Conservation (phyloP, 345 rosid genomes). For the Reutealis trisperma region DNA sequence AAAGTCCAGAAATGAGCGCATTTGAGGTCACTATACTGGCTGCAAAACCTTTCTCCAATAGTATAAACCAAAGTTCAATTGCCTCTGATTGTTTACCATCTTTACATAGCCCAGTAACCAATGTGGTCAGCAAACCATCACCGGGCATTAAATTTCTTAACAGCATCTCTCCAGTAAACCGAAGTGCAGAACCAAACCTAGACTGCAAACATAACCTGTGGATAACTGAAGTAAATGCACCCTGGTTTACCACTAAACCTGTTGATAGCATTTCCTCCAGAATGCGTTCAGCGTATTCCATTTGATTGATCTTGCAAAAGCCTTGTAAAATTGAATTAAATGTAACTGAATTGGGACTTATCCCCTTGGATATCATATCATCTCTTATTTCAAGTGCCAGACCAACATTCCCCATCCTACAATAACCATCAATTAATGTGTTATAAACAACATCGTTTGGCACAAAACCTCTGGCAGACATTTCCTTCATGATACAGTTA, state of each 20-base stretch:
- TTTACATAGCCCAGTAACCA: conserved; percentile 64
- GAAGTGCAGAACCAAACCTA: conserved; percentile 58
- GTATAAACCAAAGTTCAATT: conserved; percentile 56
- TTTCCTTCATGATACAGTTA: conserved; percentile 54
- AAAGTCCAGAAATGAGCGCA: conserved; percentile 76
- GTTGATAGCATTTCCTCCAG: conserved; percentile 61
- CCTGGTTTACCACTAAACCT: conserved; percentile 53
- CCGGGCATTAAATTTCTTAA: conserved; percentile 64
- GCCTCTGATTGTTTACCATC: conserved; percentile 56
- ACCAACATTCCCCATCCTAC: conserved; percentile 52
- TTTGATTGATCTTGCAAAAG: conserved; percentile 50
- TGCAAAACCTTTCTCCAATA: conserved; percentile 48
- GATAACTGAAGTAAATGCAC: conserved; percentile 59
- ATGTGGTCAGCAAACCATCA: conserved; percentile 58
- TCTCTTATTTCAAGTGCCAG: conserved; percentile 61
- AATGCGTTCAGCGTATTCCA: conserved; percentile 51
- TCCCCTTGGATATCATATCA: conserved; percentile 61
- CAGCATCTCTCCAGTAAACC: conserved; percentile 54
- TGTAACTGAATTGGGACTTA: conserved; percentile 62
- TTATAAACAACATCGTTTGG: conserved; percentile 69
- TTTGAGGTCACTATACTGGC: conserved; percentile 58
- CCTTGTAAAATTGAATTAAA: conserved; percentile 70
- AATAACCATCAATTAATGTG: conserved; percentile 64
- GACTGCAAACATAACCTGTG: conserved; percentile 45
- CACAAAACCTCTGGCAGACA: conserved; percentile 50